phyloP scores from a whole-genome alignment of 495 filamentous ascomycete genomes.

The Penicillium flavigenum region DNA sequence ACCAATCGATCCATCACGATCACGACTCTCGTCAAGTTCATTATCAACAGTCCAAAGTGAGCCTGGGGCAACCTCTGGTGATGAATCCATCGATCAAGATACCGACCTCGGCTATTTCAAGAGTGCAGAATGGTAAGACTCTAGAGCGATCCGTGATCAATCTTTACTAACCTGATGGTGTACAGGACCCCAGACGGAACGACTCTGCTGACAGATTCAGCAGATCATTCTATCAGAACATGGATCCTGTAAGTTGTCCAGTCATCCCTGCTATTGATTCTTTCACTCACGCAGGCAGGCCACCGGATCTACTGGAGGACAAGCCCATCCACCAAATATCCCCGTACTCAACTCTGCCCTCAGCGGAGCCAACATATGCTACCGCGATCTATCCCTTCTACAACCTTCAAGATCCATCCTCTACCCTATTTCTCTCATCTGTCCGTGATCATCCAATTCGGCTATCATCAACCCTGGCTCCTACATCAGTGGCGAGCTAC shows the following conservation, averaged over 20 bases:
- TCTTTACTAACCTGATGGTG: background rate
- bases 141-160: background rate
- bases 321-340: slow-evolving; percentile 49
- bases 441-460: slow-evolving; percentile 72
- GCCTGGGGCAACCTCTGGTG: background rate
- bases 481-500: slow-evolving; percentile 58
- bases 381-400: slow-evolving; percentile 73
- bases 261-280: background rate
- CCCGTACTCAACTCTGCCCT: slow-evolving; percentile 59
- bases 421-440: slow-evolving; percentile 67
- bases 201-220: slow-evolving; percentile 70
- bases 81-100: background rate
- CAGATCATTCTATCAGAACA: slow-evolving; percentile 64
- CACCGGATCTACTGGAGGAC: slow-evolving; percentile 65
- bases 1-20: background rate
- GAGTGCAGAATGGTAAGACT: slow-evolving; percentile 56
- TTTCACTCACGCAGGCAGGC: slow-evolving; percentile 37
- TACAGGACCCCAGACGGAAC: slow-evolving; percentile 79
- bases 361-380: slow-evolving; percentile 69
- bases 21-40: background rate
- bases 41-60: background rate
- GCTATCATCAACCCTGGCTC: slow-evolving; percentile 59
- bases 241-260: slow-evolving; percentile 60
- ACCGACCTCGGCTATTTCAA: slow-evolving; percentile 52
- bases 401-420: slow-evolving; percentile 60